phyloP scores from a whole-genome alignment of 2,329 filamentous ascomycete genomes.

The Microdochium nivale region DNA sequence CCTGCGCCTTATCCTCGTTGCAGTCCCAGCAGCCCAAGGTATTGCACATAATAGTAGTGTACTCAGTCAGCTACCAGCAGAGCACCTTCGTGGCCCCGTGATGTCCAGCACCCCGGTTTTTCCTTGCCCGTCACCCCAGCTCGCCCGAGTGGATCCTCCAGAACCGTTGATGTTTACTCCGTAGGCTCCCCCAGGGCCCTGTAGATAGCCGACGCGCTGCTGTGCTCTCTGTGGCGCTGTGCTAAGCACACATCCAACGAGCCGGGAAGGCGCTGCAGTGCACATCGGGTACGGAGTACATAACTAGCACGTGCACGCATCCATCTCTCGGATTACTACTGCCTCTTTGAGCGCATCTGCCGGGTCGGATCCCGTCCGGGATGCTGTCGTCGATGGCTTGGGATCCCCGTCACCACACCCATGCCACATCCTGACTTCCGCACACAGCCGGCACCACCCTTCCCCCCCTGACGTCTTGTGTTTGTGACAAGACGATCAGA shows the following conservation, averaged over 20 bases:
- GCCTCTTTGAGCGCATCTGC: background rate
- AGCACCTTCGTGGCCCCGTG: background rate
- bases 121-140: background rate
- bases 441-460: background rate
- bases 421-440: background rate
- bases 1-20: no score
- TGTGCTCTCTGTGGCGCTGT: background rate
- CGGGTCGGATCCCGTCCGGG: background rate
- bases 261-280: background rate
- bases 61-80: background rate
- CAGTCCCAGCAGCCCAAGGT: no score
- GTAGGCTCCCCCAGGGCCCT: background rate
- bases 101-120: background rate
- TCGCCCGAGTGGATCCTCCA: background rate
- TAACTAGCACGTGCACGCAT: background rate
- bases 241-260: background rate
- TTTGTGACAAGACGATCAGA: constrained; percentile 1
- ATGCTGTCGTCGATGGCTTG: background rate
- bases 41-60: background rate
- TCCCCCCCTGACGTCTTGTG: background rate
- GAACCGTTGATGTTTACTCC: background rate
- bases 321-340: background rate
- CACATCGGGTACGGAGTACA: background rate
- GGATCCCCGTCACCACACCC: background rate
- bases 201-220: background rate